Percentiles rank a stretch among this genome's conserved stretches.
These are phyloP conservation scores for Colletotrichum costaricense DNA, from an alignment of 2,329 filamentous ascomycete genomes.

Conservation along the genomic window DNA sequence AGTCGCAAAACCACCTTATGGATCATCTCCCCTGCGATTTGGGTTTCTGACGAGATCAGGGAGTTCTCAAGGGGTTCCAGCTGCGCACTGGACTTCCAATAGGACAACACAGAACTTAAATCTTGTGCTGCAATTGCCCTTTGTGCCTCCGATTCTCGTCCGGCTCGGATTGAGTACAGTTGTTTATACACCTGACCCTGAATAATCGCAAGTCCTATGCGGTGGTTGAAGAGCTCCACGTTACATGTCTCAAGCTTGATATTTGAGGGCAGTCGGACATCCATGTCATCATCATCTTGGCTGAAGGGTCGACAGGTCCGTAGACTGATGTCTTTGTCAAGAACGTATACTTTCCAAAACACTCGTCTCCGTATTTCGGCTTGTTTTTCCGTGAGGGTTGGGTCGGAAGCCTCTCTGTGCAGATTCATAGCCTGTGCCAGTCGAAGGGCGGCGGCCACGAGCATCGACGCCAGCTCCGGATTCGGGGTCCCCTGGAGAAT, in stretches of 20 bases:
- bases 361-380: conserved; percentile 38
- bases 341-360: conserved; percentile 40
- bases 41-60: conserved; percentile 25
- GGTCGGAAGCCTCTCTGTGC: conserved; percentile 33
- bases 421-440: conserved; percentile 40
- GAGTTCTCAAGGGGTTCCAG: not conserved
- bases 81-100: conserved; percentile 38
- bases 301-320: conserved; percentile 38
- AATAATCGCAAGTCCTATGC: conserved; percentile 40
- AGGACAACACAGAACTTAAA: conserved; percentile 37
- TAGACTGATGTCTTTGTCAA: conserved; percentile 42
- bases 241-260: not conserved
- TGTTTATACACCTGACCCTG: conserved; percentile 41
- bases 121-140: conserved; percentile 37
- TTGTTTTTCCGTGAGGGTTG: conserved; percentile 27
- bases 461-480: conserved; percentile 36
- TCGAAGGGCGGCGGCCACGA: conserved; percentile 38
- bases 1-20: conserved; percentile 41
- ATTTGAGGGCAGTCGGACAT: conserved; percentile 38
- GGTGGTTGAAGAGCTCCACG: conserved; percentile 38
- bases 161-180: conserved; percentile 40
- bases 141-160: conserved; percentile 35
- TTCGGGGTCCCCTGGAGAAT: conserved; percentile 41
- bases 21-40: conserved; percentile 37
- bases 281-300: conserved; percentile 44